Evolutionary conservation across 73 alveolate species (phyloP), one percentile per base, ranked within the genome.

Genomic region (Symbiodinium pilosum): DNA sequence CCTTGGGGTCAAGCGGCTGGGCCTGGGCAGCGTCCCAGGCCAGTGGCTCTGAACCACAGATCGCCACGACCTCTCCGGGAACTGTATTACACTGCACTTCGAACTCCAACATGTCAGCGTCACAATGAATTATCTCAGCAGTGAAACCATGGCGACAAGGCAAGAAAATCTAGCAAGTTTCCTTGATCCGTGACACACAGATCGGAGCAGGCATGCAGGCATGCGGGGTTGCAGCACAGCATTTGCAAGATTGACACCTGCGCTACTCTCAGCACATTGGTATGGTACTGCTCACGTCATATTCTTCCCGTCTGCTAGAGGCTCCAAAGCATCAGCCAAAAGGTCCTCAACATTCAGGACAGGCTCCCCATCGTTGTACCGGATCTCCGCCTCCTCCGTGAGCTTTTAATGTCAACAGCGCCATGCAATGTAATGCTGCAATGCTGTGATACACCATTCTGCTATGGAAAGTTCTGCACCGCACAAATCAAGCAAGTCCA

Each of bases 321-420:
- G 28, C 20, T 54, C 73, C 32, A 26, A 54, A 54, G 73, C 73
- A 54, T 16, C 32, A 54, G 26, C 12, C 26, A 9, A 47, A 16
- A 14, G 43, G 20, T 68, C 97, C 97, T 91, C 97, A 21, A 91
- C 75, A 21, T 40, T 91, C 52, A 91, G 81, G 88, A 91, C 97
- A 30, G 97, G 71, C 89, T 91, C 97, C 26, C 89, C 97, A 16
- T 75, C 54, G 20, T 91, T 47, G 51, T 91, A 91, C 51, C 89
- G 73, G 81, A 91, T 34, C n/a, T 91, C 97, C 24, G 97, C 75
- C 47, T 71, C 97, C 97, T 91, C 16, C 21, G n/a, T n/a, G 42
- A 20, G 30, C 47, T 43, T 24, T 1, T 21, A 14, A 36, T 43
- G n/a, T 1, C 18, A 14, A 32, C 52, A 30, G 51, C 87, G 3